These are phyloP conservation scores for Fusarium verticillioides DNA, from an alignment of 2,329 filamentous ascomycete species.

Conservation along the genomic window DNA sequence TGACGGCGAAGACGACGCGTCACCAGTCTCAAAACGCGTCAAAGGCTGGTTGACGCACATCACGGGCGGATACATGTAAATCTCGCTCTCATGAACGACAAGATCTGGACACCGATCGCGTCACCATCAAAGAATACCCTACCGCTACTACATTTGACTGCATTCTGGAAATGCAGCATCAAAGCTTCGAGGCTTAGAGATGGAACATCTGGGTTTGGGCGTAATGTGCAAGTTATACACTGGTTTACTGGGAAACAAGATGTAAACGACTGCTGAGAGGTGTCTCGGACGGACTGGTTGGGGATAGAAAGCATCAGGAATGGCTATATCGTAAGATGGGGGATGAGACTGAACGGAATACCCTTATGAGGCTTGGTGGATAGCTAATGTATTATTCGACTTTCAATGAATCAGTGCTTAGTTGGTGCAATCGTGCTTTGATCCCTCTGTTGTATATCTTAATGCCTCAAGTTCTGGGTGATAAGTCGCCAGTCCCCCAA, in stretches of 20 bases:
- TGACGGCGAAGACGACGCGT: slow-evolving; percentile 6
- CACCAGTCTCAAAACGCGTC: slow-evolving; percentile 15
- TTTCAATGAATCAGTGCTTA: neutral
- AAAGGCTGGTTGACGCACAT: slow-evolving; percentile 10
- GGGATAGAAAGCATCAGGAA: neutral
- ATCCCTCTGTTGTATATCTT: rapidly evolving
- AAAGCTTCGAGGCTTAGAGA: neutral
- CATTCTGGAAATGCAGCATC: neutral
- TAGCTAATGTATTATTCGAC: neutral
- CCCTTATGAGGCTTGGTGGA: neutral
- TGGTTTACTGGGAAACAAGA: neutral
- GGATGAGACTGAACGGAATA: neutral
- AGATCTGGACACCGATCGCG: neutral
- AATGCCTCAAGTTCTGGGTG: rapidly evolving
- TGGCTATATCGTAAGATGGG: too few relatives aligned
- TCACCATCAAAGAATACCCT: neutral
- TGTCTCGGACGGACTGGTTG: neutral
- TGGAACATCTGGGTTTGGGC: neutral
- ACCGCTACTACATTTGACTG: neutral
- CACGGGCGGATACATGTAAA: slow-evolving; percentile 11
- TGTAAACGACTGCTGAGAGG: neutral
- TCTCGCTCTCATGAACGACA: neutral
- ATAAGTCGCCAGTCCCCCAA: neutral
- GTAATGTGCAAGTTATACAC: neutral
- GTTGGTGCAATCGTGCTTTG: rapidly evolving